phyloP scores from a whole-genome alignment of 78 protist genomes.

The Protostelium mycophagum region DNA sequence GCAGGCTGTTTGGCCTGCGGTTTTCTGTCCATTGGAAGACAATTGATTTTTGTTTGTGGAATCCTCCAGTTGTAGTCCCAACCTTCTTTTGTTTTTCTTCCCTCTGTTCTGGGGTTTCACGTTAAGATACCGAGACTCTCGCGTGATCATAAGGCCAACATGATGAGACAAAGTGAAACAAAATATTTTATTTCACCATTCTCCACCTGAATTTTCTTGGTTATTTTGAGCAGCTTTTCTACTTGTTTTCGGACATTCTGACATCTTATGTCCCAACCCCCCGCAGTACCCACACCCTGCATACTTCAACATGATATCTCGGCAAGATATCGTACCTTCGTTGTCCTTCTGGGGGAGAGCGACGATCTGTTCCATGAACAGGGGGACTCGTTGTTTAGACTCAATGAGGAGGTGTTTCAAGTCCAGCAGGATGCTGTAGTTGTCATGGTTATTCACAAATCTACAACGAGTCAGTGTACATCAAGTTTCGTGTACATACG shows the following conservation, averaged over 20 bases:
- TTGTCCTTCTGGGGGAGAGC: constrained; percentile 12
- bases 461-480: background rate
- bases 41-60: too few species aligned
- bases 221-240: constrained; percentile 9
- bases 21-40: too few species aligned
- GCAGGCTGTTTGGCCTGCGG: too few species aligned
- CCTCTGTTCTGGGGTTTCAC: too few species aligned
- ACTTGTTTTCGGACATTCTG: constrained; percentile 80
- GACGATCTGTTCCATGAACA: constrained; percentile 31
- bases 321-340: constrained; percentile 3
- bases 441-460: constrained; percentile 38
- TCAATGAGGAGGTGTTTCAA: constrained; percentile 91
- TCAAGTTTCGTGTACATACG: constrained; percentile 22
- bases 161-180: too few species aligned
- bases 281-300: constrained; percentile 90
- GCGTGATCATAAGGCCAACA: too few species aligned
- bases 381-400: constrained; percentile 83
- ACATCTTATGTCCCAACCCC: constrained; percentile 93
- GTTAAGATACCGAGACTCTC: too few species aligned
- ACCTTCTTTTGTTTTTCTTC: too few species aligned
- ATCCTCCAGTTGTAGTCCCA: too few species aligned
- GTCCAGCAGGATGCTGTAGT: constrained; percentile 87
- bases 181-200: too few species aligned
- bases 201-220: too few species aligned
- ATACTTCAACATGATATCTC: background rate